Base-by-base conservation (phyloP, 768 basidiomycete genomes). In the Clitopilus passeckerianus region DNA sequence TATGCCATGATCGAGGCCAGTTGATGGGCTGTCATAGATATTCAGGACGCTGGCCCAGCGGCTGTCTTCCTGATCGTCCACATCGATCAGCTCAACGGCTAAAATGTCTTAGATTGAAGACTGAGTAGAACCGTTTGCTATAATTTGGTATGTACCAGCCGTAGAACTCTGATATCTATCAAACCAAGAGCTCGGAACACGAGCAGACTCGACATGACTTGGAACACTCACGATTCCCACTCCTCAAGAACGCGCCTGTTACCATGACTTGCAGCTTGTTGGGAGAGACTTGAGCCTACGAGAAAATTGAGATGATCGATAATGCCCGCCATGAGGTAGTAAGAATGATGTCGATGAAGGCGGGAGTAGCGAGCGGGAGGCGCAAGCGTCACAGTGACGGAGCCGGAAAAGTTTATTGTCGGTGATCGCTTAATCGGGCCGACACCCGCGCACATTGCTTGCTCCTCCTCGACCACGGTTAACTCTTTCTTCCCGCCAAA, bases 231-330 rank as follows among this genome's bases (percentile, higher is more conserved):
- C 74, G 65, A 67, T 62, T 66, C 61, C 74, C 72, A 74, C 57
- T 69, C 69, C 46, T 71, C 65, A 8, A 72, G 55, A 14, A 64
- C 55, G 52, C 63, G 68, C 58, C 59, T 63, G 34, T 74, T 71
- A 34, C 61, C 63, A 30, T 59, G 60, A 54, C 22, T 50, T n/a
- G 63, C 53, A 46, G 61, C 37, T 18, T 71, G 68, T 23, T 67
- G 65, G 4, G 70, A 63, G 8, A 50, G 46, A 50, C 46, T 50
- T 50, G 64, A 63, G 1, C 69, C 68, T 34, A 72, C 59, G 6
- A 75, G 67, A 54, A 65, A 67, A 57, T 73, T 66, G 35, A 75
- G 65, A 60, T 75, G 72, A n/a, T 53, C 57, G 34, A 43, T 43
- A 5, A 69, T 60, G 24, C 54, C 33, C 15, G 57, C 57, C 60